Evolutionary conservation across 176 grass and related monocot genomes (phyloP), one percentile per base, ranked within the genome.

Genomic region (Zea luxurians): DNA sequence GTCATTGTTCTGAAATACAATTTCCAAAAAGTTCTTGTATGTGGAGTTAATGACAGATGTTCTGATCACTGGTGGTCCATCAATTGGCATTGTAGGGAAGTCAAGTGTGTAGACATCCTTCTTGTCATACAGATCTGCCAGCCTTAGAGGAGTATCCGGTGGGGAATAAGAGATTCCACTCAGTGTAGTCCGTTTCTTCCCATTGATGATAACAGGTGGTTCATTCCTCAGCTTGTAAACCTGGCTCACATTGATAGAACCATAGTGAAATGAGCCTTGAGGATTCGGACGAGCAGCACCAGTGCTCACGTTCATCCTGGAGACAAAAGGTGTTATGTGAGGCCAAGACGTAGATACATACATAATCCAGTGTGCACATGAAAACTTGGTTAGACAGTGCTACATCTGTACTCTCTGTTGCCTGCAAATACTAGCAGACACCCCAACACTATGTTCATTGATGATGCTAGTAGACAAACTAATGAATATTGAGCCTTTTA

Each of bases 1-100:
- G 71, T 90, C 89, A 66, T 98, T 94, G 82, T 98, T 98, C 83
- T 98, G 96, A 75, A 98, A 98, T 83, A 98, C 73, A 20, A 98
- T 88, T 80, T 98, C 96, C 77, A 94, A 83, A 84, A 98, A 98
- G 48, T 93, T 85, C 89, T 73, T 94, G 64, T 92, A 98, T 64
- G 92, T 83, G 9, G 66, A 87, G 61, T 98, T 94, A 67, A 98
- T 98, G 64, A 98, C 34, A 79, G 92, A 95, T 57, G 85, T 27
- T 74, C 71, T 41, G n/a, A 95, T 77, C 37, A 43, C 77, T 6
- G 89, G 89, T 2, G 87, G 53, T 36, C 84, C 76, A 43, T 85
- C 78, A 64, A 68, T 88, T 41, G 96, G 96, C 75, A 78, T 88
- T 59, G 78, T 90, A 15, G 96, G 96, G 66, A 98, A 98, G 68